Base-by-base conservation (phyloP, 2,329 filamentous ascomycete species). In the Aspergillus eucalypticola region DNA sequence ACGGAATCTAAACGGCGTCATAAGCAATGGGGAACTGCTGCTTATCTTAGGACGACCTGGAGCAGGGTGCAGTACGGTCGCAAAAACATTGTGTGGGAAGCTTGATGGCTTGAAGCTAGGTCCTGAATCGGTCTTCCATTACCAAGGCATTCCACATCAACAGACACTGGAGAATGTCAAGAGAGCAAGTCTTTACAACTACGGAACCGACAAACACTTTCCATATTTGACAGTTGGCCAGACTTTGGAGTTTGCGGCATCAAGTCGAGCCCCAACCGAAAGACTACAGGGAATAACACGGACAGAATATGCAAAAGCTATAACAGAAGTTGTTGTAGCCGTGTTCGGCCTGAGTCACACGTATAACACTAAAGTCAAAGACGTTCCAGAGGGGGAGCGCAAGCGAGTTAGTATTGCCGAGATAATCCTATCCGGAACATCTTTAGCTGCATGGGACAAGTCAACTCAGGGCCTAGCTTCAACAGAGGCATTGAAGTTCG, bases 231-330 rank as follows among this genome's bases (percentile, higher is more conserved):
- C 85, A 0, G 90, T 93, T 39, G 89, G 90, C 49, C 88, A 93
- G 69, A 94, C 90, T 0, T 81, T 93, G 51, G 87, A 86, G 57
- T 92, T 92, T 64, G 90, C 90, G 8, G 89, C 90, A 8, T 82
- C 84, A n/a, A 88, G 89, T 3, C 75, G 82, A n/a, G 81, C 79
- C 3, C 80, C 82, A 0, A 39, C 69, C 8, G 52, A 67, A 19
- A 63, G 68, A 27, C 66, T 70, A 13, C 56, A 68, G 17, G 69
- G 63, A 11, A 72, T 72, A 68, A 67, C 69, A 5, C 69, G 71
- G 27, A 66, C 73, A 5, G 73, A 78, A 60, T 75, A 77, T 38
- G 69, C 78, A 74, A 51, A 68, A 71, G 80, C 59, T 73, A 77
- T 62, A 68, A 74, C 56, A 66, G 62, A 81, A 59, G 79, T 82